Conservation (phyloP, 768 basidiomycete species). For the Paxillus ammoniavirescens region DNA sequence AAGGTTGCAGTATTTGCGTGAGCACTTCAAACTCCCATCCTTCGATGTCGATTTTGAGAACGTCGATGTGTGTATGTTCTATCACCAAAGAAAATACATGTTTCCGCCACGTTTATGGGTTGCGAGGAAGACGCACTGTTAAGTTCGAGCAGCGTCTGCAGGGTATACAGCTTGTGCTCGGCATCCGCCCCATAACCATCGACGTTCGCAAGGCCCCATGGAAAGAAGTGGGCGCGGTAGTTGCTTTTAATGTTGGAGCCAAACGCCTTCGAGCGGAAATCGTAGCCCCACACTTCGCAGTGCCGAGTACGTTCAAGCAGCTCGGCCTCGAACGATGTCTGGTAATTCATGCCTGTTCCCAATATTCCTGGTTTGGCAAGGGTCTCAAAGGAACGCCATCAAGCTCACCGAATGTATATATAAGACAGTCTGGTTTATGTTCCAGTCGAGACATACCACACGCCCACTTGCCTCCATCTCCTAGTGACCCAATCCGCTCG, state of each 20-base stretch:
- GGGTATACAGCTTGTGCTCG: slow-evolving; percentile 42
- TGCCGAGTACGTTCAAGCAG: slow-evolving; percentile 44
- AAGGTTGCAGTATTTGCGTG: slow-evolving; percentile 37
- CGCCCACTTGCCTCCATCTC: slow-evolving; percentile 72
- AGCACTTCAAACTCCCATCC: slow-evolving; percentile 49
- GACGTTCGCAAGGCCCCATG: slow-evolving; percentile 37
- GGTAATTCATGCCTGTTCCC: slow-evolving; percentile 47
- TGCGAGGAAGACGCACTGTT: slow-evolving; percentile 34
- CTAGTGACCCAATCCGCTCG: slow-evolving; percentile 47
- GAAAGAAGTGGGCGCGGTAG: slow-evolving; percentile 41
- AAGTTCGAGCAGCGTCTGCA: slow-evolving; percentile 41
- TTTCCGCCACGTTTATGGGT: not conserved
- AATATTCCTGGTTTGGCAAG: not conserved
- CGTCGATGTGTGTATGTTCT: slow-evolving; percentile 39
- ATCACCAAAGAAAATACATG: not conserved
- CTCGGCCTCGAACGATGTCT: slow-evolving; percentile 63
- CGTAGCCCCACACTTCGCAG: slow-evolving; percentile 65
- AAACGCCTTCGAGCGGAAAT: slow-evolving; percentile 39
- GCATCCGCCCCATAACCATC: slow-evolving; percentile 35
- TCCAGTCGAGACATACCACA: slow-evolving; percentile 58
- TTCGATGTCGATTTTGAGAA: slow-evolving; percentile 48
- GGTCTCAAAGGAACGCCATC: not conserved
- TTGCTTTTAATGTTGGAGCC: slow-evolving; percentile 33
- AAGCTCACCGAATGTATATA: slow-evolving; percentile 58
- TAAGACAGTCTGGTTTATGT: slow-evolving; percentile 52